A percentile compares a stretch with the other conserved stretches of the same genome.
Conservation (phyloP, 2,329 filamentous ascomycete genomes). For the Aspergillus novoparasiticus region DNA sequence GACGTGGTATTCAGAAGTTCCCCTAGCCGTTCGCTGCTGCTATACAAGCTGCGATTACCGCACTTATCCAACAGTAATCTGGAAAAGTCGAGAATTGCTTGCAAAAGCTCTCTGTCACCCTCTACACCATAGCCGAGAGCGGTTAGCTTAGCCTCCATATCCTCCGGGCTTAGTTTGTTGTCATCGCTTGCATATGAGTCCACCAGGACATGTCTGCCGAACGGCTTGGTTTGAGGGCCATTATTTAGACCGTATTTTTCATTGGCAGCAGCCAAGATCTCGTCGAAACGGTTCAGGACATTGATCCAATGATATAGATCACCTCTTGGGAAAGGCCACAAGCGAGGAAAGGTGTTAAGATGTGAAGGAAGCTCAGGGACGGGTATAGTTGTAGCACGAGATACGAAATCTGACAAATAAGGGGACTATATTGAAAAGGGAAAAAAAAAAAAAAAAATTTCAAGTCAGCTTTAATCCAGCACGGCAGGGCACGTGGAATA, state of each 20-base stretch:
- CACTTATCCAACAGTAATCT: constrained; percentile 89
- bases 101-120: constrained; percentile 78
- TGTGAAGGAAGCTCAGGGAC: constrained; percentile 76
- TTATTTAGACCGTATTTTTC: constrained; percentile 76
- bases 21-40: constrained; percentile 86
- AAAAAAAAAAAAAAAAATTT: constrained; percentile 21
- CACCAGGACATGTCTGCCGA: constrained; percentile 51
- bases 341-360: constrained; percentile 77
- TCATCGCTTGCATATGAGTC: constrained; percentile 61
- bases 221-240: constrained; percentile 78
- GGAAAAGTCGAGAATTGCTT: constrained; percentile 81
- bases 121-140: constrained; percentile 69
- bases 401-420: constrained; percentile 80
- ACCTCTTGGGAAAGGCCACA: constrained; percentile 94
- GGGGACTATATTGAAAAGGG: constrained; percentile 65
- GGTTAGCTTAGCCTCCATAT: constrained; percentile 56
- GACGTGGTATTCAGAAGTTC: constrained; percentile 87
- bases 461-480: constrained; percentile 18
- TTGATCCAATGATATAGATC: constrained; percentile 99
- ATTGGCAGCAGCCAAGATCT: constrained; percentile 79
- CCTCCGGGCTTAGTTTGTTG: constrained; percentile 56
- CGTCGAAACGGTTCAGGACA: constrained; percentile 89
- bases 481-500: constrained; percentile 17
- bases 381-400: constrained; percentile 63
- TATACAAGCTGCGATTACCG: constrained; percentile 94